These are phyloP conservation scores for Neurospora intermedia DNA, from an alignment of 495 filamentous ascomycete genomes.

Conservation along the genomic window DNA sequence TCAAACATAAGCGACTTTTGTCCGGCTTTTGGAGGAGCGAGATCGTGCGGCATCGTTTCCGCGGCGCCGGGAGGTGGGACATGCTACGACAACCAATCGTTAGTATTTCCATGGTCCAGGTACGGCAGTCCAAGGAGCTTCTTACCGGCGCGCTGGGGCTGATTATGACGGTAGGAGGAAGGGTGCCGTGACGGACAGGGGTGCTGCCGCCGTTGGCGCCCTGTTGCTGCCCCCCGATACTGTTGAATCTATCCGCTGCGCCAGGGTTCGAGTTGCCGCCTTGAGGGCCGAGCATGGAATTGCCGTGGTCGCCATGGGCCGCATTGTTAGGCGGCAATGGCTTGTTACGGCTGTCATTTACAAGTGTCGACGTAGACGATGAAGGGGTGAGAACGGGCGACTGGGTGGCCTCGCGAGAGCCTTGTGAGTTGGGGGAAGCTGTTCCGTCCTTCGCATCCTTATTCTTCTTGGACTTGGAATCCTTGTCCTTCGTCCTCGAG, in stretches of 20 bases:
- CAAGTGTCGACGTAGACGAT: slow-evolving; percentile 67
- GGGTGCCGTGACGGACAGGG: slow-evolving; percentile 55
- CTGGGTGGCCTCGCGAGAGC: slow-evolving; percentile 42
- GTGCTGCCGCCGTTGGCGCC: slow-evolving; percentile 53
- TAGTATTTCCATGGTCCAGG: slow-evolving; percentile 10
- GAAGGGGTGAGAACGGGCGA: slow-evolving; percentile 57
- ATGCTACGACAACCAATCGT: slow-evolving; percentile 48
- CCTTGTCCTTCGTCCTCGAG: slow-evolving; percentile 86
- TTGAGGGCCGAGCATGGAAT: slow-evolving; percentile 34
- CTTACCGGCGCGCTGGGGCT: slow-evolving; percentile 91
- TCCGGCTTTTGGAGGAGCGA: slow-evolving; percentile 81
- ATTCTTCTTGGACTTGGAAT: slow-evolving; percentile 90
- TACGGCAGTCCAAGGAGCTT: slow-evolving; percentile 8
- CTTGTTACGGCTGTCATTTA: slow-evolving; percentile 80
- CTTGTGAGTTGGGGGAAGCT: slow-evolving; percentile 58
- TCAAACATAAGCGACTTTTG: slow-evolving; percentile 85
- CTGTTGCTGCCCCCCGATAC: slow-evolving; percentile 25
- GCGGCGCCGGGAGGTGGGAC: slow-evolving; percentile 84
- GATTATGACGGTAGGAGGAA: slow-evolving; percentile 87
- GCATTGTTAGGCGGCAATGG: slow-evolving; percentile 59
- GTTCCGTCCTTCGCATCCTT: slow-evolving; percentile 71
- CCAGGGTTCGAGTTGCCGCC: slow-evolving; percentile 16
- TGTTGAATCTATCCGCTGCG: slow-evolving; percentile 35
- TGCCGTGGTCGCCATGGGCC: slow-evolving; percentile 35
- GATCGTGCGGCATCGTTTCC: slow-evolving; percentile 97